Percentiles rank a stretch among this genome's conserved stretches.
phyloP scores from a whole-genome alignment of 805 yeast genomes.

The Nakazawaea siamensis region DNA sequence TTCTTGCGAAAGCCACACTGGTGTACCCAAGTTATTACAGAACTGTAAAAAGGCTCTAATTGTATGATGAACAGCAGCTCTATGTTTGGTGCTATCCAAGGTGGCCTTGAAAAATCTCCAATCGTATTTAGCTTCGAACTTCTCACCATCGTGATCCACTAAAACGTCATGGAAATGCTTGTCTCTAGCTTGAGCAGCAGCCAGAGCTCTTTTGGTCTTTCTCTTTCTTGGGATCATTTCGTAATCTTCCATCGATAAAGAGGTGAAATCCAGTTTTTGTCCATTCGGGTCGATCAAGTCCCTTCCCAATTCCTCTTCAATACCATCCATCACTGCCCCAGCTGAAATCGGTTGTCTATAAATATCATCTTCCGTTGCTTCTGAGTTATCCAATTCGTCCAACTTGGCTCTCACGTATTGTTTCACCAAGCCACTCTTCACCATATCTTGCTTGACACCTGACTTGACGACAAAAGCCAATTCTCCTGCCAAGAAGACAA shows the following conservation, averaged over 20 bases:
- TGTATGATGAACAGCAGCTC: conserved; percentile 37
- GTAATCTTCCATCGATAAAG: conserved; percentile 18
- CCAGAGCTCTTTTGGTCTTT: conserved; percentile 20
- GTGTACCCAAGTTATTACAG: conserved; percentile 30
- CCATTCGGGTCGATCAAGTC: conserved; percentile 20
- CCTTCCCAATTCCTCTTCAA: conserved; percentile 20
- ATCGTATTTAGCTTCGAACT: conserved; percentile 39
- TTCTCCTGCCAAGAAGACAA: conserved; percentile 33
- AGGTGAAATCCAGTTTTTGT: conserved; percentile 12
- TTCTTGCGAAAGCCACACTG: conserved; percentile 42
- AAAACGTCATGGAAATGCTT: conserved; percentile 25
- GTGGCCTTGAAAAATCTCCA: conserved; percentile 56
- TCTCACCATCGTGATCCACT: conserved; percentile 22
- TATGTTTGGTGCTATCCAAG: conserved; percentile 26
- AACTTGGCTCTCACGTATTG: conserved; percentile 25
- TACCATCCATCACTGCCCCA: conserved; percentile 16
- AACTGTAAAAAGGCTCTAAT: conserved; percentile 38
- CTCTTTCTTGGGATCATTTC: conserved; percentile 20
- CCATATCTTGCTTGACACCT: conserved; percentile 21
- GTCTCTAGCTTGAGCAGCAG: conserved; percentile 22
- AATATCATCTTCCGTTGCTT: conserved; percentile 19
- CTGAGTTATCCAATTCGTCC: conserved; percentile 4
- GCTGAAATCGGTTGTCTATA: conserved; percentile 24
- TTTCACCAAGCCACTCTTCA: conserved; percentile 23
- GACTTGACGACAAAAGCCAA: conserved; percentile 29